Base-by-base conservation (phyloP, 2,329 filamentous ascomycete species). In the Arthrocladium fulminans region DNA sequence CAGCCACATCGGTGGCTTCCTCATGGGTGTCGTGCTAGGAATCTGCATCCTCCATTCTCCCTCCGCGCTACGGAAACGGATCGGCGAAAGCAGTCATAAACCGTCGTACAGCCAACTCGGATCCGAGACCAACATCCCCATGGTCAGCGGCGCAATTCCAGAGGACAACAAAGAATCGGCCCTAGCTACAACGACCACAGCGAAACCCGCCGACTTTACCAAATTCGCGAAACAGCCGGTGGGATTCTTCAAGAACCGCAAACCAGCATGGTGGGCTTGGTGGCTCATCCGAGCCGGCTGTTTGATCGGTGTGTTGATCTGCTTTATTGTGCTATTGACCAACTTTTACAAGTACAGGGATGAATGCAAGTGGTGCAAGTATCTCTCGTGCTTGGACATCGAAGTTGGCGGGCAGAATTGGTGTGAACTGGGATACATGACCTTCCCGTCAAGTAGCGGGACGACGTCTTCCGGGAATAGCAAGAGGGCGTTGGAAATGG, bases 211-310 rank as follows among this genome's bases (percentile, higher is more conserved):
- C 3, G 50, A 74, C 1, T 45, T 54, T 9, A 60, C 61, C 10
- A 65, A 60, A 13, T 76, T 78, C 54, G 61, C 69, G 20, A 73
- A 71, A 53, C 61, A 71, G 47, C 74, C 75, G 0, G 55, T 78
- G 0, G 81, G 80, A 4, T 96, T 96, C 68, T 97, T 97, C 71
- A 90, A 89, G 64, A 88, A 87, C 17, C 79, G 92, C 15, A 95
- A 94, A 65, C 84, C 86, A 19, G 74, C 95, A 6, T 98, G 92
- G 92, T 98, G 92, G 92, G 84, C 73, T 4, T 98, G 92, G 92
- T 97, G 90, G 90, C 67, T 95, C 19, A 75, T 97, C 23, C 79
- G 92, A 15, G 86, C 78, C 1, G 87, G 77, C 0, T 83, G 84
- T 20, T 70, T 98, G 45, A 76, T 95, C 6, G 76, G 81, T n/a